Base-by-base conservation (phyloP, 176 grass and related monocot genomes). In the Echinochloa phyllopogon region DNA sequence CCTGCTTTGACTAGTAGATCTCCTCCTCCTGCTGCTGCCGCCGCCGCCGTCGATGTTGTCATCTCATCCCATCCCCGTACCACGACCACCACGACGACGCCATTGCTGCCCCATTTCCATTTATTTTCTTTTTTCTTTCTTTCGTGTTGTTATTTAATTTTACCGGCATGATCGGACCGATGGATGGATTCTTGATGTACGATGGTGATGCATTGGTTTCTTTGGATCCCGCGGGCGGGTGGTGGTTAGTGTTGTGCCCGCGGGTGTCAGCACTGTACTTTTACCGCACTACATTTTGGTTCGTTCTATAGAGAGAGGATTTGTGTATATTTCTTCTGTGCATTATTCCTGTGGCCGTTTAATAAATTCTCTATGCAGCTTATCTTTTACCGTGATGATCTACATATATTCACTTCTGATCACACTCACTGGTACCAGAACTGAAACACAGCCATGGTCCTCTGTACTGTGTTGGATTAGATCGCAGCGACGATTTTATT, bases 221-320 rank as follows among this genome's bases (percentile, higher is more conserved):
- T 77, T 82, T 29, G 44, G 83, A 49, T 90, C 71, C 71, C 44
- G 77, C 43, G 82, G 76, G n/a, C 20, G 60, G 82, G 61, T 57
- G 49, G 51, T 89, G 76, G 69, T 66, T 80, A 44, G 87, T 75
- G 86, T 33, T 81, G 59, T 39, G 38, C 82, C 53, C 37, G 29
- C 43, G 74, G 67, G 18, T 74, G 40, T 68, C 60, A 33, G 50
- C 82, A 12, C 18, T 90, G 84, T 86, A 86, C 48, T 66, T 77
- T 82, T 58, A 69, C 88, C 48, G 43, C 70, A 73, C 53, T 82
- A 53, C 87, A 67, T 90, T 90, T 90, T 87, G 65, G 67, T 81
- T 85, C 36, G 61, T 85, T 85, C 55, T 75, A 85, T 78, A 90
- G 51, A 89, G 88, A 83, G 79, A 90, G 65, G 67, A 74, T 89